phyloP scores from a whole-genome alignment of 2,329 filamentous ascomycete genomes.

The Microcyclosporella mali region DNA sequence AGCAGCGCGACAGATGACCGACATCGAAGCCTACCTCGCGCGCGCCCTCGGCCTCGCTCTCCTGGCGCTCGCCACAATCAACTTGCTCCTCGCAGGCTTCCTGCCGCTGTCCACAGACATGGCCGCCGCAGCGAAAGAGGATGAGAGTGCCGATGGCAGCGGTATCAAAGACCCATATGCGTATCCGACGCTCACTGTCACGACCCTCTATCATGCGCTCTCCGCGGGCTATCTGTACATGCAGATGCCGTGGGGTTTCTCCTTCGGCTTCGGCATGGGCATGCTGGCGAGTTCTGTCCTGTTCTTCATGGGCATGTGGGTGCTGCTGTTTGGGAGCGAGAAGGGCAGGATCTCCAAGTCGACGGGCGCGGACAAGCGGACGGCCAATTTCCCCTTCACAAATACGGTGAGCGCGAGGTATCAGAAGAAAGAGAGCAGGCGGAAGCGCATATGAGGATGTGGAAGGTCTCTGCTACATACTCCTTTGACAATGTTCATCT shows the following conservation, averaged over 20 bases:
- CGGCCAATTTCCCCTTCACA: conserved; percentile 58
- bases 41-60: conserved; percentile 64
- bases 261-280: conserved; percentile 54
- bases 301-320: conserved; percentile 60
- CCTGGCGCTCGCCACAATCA: conserved; percentile 56
- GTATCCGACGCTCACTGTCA: conserved; percentile 57
- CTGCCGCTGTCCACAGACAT: conserved; percentile 50
- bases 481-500: neutral
- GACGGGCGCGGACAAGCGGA: conserved; percentile 63
- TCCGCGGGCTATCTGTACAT: conserved; percentile 63
- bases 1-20: conserved; percentile 49
- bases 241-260: conserved; percentile 51
- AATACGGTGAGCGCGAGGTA: conserved; percentile 39
- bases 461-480: neutral
- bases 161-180: conserved; percentile 38
- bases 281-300: conserved; percentile 52
- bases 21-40: conserved; percentile 66
- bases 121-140: neutral
- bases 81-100: conserved; percentile 63
- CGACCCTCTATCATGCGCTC: conserved; percentile 59
- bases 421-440: conserved; percentile 28
- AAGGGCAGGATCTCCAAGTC: conserved; percentile 52
- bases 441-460: conserved; percentile 17
- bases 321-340: conserved; percentile 52
- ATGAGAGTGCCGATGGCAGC: conserved; percentile 2